Base-by-base conservation (phyloP, 192 early-diverging fungal species). In the Glomus cerebriforme region DNA sequence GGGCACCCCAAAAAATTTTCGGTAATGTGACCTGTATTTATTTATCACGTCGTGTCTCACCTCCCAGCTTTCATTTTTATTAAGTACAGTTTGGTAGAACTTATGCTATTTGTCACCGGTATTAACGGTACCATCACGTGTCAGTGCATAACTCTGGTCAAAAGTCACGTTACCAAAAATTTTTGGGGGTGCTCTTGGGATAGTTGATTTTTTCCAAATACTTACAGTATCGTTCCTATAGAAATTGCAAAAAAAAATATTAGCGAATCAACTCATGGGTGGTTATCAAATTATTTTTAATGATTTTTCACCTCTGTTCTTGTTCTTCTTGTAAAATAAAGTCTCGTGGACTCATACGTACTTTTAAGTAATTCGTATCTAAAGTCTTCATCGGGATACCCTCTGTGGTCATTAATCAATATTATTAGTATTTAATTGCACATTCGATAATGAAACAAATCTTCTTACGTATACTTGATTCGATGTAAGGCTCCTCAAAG, bases 261-360 rank as follows among this genome's bases (percentile, higher is more conserved):
- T 63, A 63, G 24, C 8, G 27, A 63, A 26, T n/a, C 2, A 63
- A 63, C 1, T 63, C 9, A 63, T 10, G 27, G 2, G 39, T 43
- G 9, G 12, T 0, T 10, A 43, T 63, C n/a, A 29, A 63, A 63
- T 63, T 59, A 59, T 6, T 39, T 54, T 62, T 27, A 5, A 63
- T 29, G 60, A 0, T 63, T 63, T 63, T 63, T 63, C n/a, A 63
- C 60, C 60, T 63, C 27, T 63, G 60, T 6, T 63, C 60, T 26
- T 63, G 60, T 63, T 63, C 60, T 6, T 63, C 60, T 29, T n/a
- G 24, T 63, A 63, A 1, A 63, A 63, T 63, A 63, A 63, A 63
- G 60, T 17, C 9, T 9, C 27, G 60, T 29, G 60, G 60, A 29
- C 60, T 63, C 26, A 63, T 29, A 7, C 27, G 60, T 29, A 63